phyloP scores from a whole-genome alignment of 2,329 filamentous ascomycete genomes.

The Stachybotrys elegans region DNA sequence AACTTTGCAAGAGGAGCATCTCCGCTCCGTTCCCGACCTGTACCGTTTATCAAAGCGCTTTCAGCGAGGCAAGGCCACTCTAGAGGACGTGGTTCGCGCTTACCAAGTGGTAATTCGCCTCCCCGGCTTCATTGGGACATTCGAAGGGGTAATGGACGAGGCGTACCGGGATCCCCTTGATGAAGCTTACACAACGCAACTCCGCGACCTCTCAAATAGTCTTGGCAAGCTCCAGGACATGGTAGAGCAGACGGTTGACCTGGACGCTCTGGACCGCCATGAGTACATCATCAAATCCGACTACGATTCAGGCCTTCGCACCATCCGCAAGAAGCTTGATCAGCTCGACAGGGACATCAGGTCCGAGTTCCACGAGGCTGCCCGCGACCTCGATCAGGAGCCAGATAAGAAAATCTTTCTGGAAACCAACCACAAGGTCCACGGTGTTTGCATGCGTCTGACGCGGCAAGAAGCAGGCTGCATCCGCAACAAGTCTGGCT shows the following conservation, averaged over 20 bases:
- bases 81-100: slow-evolving; percentile 92
- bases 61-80: slow-evolving; percentile 80
- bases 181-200: slow-evolving; percentile 77
- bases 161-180: slow-evolving; percentile 84
- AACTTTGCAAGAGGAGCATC: slow-evolving; percentile 93
- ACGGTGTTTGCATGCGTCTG: slow-evolving; percentile 94
- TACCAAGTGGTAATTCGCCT: slow-evolving; percentile 93
- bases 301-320: slow-evolving; percentile 81
- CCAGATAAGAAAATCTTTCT: slow-evolving; percentile 98
- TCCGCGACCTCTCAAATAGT: slow-evolving; percentile 70
- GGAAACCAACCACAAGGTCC: slow-evolving; percentile 82
- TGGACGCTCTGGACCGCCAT: slow-evolving; percentile 91
- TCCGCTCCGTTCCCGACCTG: slow-evolving; percentile 87
- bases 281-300: slow-evolving; percentile 99
- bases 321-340: slow-evolving; percentile 89
- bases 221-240: slow-evolving; percentile 89
- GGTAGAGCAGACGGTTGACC: slow-evolving; percentile 96
- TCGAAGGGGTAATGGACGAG: slow-evolving; percentile 95
- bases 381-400: slow-evolving; percentile 80
- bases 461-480: slow-evolving; percentile 87
- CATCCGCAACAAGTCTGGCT: slow-evolving; percentile 85
- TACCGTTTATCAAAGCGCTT: slow-evolving; percentile 94
- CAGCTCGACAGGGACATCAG: slow-evolving; percentile 79
- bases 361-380: slow-evolving; percentile 70
- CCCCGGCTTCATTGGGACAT: slow-evolving; percentile 80